Evolutionary conservation across 176 grass and related monocot genomes (phyloP).

Genomic region (Bolboschoenus planiculmis): DNA sequence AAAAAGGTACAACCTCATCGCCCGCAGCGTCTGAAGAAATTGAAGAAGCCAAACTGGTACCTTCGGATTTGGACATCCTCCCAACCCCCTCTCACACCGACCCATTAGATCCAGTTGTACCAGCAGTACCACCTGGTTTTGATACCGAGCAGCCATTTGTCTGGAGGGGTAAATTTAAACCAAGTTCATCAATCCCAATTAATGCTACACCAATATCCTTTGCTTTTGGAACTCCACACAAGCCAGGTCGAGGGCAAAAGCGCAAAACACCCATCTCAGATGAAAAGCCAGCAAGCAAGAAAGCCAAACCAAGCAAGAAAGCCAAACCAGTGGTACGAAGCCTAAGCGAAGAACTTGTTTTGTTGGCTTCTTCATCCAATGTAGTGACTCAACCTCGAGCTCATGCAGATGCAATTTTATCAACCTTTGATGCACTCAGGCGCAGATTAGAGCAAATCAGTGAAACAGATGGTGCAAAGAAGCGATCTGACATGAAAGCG

Average conservation of each 20-base stretch:
- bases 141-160: not conserved
- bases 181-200: too few relatives aligned
- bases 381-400: conserved; percentile 37
- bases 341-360: conserved; percentile 20
- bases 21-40: not conserved
- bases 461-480: conserved; percentile 31
- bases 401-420: conserved; percentile 43
- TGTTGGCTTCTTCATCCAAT: conserved; percentile 38
- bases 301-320: conserved; percentile 4
- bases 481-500: conserved; percentile 47
- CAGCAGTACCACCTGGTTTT: not conserved
- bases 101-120: not conserved
- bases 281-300: not conserved
- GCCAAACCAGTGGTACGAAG: conserved; percentile 28
- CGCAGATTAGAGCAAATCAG: conserved; percentile 56
- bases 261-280: not conserved
- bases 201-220: too few relatives aligned
- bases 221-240: not conserved
- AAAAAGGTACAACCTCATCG: not conserved
- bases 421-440: conserved; percentile 59
- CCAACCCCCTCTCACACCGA: not conserved
- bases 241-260: not conserved
- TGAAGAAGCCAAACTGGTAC: not conserved
- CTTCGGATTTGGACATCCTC: not conserved
- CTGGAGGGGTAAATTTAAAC: not conserved